Base-by-base conservation (phyloP, 257 asterid genomes). In the Jacaranda copaia region DNA sequence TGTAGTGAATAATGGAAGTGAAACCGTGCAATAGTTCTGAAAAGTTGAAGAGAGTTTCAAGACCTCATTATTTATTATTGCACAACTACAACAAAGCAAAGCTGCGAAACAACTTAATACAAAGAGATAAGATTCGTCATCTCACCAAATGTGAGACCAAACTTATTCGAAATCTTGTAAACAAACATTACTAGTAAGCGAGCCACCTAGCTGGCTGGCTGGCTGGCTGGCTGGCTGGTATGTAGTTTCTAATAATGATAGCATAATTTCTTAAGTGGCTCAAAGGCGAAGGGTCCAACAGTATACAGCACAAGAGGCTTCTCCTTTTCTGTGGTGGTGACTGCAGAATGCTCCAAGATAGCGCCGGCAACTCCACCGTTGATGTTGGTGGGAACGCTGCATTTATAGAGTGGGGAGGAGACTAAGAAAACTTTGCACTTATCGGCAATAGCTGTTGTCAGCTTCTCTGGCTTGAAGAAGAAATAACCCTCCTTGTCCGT, bases 401-500 rank as follows among this genome's bases (percentile, higher is more conserved):
- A 88, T 4, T 5, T 72, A 16, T 68, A 3, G 25, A 68, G 72
- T 0, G 85, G 84, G 3, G 90, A 87, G 14, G 83, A 71, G 1
- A 73, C 81, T 7, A 88, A 46, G 53, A 69, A 60, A 5, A 74
- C 86, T 65, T 68, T 86, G 83, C 92, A 86, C 11, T 76, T 88
- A 55, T 58, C 70, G 38, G 35, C 48, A 6, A 68, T 84, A n/a
- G 56, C 45, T 3, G 74, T 82, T 0, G 85, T 80, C n/a, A 86
- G 62, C 51, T 49, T 74, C 4, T 35, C 5, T 0, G 90, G 78
- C 66, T 51, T 36, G 66, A 88, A 67, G 52, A 68, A 48, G 83
- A 84, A 88, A 39, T 70, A 78, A 13, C 93, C 93, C 4, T 83
- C 86, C 57, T 60, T 76, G 74, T 86, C 85, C 7, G 92, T 81